Percentiles rank a stretch among this genome's conserved stretches.
These are phyloP conservation scores for Hygrocybe punicea DNA, from an alignment of 768 basidiomycete genomes.

Conservation along the genomic window DNA sequence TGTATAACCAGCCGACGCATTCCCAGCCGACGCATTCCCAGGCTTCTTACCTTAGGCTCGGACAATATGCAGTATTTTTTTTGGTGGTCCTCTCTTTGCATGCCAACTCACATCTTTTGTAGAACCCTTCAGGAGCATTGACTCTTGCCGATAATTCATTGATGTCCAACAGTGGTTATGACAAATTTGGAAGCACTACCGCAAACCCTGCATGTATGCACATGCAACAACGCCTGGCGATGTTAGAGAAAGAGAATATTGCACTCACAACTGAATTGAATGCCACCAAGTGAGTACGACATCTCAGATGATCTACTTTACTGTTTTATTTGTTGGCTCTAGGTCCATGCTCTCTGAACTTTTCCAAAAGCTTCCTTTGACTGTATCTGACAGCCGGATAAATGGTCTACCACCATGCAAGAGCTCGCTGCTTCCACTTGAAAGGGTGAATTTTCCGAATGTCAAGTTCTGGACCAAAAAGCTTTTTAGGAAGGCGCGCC, in stretches of 20 bases:
- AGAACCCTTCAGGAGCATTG: not conserved
- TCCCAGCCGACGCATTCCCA: not conserved
- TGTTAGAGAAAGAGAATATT: not conserved
- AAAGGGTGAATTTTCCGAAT: conserved; percentile 5
- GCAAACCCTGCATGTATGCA: conserved; percentile 2
- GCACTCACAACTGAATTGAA: not conserved
- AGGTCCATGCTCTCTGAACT: not conserved
- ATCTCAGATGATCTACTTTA: not conserved
- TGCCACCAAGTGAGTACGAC: not conserved
- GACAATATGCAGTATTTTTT: no score
- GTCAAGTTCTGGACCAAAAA: conserved; percentile 13
- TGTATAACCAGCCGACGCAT: no score
- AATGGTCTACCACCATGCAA: not conserved
- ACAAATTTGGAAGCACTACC: not conserved
- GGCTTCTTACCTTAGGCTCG: not conserved
- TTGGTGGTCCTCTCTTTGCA: no score
- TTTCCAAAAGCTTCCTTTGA: not conserved
- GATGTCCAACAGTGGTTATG: not conserved
- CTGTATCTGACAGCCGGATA: not conserved
- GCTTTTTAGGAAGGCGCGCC: not conserved
- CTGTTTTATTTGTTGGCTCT: not conserved
- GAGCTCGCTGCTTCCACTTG: not conserved
- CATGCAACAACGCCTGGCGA: not conserved
- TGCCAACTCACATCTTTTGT: not conserved
- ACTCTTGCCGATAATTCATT: no score